Evolutionary conservation across 1,139 yeast genomes (phyloP).

Genomic region (Protomyces inundatus): DNA sequence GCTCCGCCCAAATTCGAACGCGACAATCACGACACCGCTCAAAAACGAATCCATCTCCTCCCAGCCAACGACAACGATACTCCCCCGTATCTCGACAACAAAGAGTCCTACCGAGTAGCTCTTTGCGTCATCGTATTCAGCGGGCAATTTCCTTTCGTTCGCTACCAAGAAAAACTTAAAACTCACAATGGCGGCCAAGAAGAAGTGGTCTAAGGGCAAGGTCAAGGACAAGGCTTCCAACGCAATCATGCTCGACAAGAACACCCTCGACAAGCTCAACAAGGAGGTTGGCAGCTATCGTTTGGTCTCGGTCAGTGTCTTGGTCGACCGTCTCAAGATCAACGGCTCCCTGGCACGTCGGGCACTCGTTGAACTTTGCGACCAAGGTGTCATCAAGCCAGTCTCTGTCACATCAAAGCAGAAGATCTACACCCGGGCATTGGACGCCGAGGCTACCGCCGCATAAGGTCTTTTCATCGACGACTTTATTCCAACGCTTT

Average conservation of each 20-base stretch:
- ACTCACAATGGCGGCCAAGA: constrained; percentile 36
- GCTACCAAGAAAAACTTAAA: too few species aligned
- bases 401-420: constrained; percentile 95
- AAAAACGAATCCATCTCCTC: too few species aligned
- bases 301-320: constrained; percentile 94
- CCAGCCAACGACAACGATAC: too few species aligned
- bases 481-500: background rate
- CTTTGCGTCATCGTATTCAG: too few species aligned
- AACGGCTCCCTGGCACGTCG: constrained; percentile 99
- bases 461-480: background rate
- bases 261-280: constrained; percentile 96
- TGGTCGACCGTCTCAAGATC: constrained; percentile 98
- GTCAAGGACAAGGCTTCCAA: constrained; percentile 99
- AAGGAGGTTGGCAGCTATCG: constrained; percentile 99
- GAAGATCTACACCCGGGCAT: constrained; percentile 63
- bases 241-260: constrained; percentile 95
- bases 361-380: constrained; percentile 94
- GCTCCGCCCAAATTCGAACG: too few species aligned
- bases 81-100: too few species aligned
- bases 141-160: too few species aligned
- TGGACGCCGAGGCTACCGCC: constrained; percentile 29
- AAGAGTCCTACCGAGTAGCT: too few species aligned
- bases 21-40: too few species aligned
- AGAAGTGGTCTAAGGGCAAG: constrained; percentile 99
- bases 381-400: constrained; percentile 91